Evolutionary conservation across 2,329 filamentous ascomycete genomes (phyloP).

Genomic region (Pseudogymnoascus sp.): DNA sequence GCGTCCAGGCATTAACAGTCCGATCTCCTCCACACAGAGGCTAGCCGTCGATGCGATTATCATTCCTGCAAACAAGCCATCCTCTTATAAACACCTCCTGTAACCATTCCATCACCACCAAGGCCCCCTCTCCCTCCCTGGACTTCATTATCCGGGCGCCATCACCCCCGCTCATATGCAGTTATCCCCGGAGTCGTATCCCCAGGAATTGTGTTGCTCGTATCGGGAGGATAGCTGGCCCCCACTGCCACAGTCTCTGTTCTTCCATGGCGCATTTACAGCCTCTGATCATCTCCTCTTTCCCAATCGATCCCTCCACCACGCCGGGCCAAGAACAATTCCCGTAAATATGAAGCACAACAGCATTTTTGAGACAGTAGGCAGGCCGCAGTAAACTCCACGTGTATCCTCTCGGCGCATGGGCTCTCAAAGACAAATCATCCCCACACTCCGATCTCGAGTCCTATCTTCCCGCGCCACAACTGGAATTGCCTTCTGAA

Average conservation of each 20-base stretch:
- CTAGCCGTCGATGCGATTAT: not conserved
- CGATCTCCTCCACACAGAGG: not conserved
- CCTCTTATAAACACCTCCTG: not conserved
- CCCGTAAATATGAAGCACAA: not conserved
- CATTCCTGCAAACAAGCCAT: not conserved
- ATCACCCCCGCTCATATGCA: not conserved
- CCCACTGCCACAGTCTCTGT: not conserved
- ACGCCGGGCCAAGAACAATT: not conserved
- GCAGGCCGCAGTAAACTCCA: not conserved
- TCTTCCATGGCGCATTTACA: not conserved
- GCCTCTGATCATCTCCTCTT: not conserved
- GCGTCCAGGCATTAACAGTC: not conserved
- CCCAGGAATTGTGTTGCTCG: not conserved
- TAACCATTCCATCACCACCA: not conserved
- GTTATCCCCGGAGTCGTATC: not conserved
- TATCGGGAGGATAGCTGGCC: not conserved
- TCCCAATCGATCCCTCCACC: not conserved
- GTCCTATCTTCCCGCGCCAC: not conserved
- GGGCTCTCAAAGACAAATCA: not conserved
- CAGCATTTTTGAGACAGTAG: not conserved
- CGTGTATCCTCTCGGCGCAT: not conserved
- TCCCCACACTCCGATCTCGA: not conserved
- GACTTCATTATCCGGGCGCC: not conserved
- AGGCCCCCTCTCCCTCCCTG: not conserved
- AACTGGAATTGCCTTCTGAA: constrained; percentile 5